These are phyloP conservation scores for Rugonectria rugulosa DNA, from an alignment of 2,329 filamentous ascomycete species.

Conservation along the genomic window DNA sequence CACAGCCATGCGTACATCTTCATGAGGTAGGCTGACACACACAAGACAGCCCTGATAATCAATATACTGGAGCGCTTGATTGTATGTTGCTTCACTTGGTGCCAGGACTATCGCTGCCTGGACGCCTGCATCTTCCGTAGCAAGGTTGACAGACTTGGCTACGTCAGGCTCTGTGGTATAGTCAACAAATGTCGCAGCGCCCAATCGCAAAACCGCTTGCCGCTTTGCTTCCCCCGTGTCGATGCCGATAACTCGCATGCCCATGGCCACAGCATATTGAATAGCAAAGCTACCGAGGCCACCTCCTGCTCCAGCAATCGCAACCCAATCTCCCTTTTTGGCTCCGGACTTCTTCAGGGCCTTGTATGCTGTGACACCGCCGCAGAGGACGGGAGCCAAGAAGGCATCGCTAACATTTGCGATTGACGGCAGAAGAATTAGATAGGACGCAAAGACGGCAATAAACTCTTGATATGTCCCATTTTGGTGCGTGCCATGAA, in stretches of 20 bases:
- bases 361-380: conserved; percentile 2
- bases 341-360: conserved; percentile 1
- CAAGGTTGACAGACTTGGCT: neutral
- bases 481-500: neutral
- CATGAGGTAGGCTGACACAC: neutral
- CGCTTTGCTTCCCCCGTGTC: neutral
- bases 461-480: conserved; percentile 5
- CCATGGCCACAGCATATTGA: conserved; percentile 2
- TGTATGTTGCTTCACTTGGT: conserved; percentile 4
- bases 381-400: conserved; percentile 1
- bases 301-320: neutral
- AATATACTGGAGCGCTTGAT: conserved; percentile 3
- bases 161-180: neutral
- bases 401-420: neutral
- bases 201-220: neutral
- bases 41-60: neutral
- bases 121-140: neutral
- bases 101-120: neutral
- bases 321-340: conserved; percentile 1
- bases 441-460: neutral
- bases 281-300: conserved; percentile 3
- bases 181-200: neutral
- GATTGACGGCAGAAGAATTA: neutral
- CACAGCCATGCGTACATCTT: conserved; percentile 1
- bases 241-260: conserved; percentile 2